Conservation (phyloP, 345 rosid species). For the Lepidium africanum region DNA sequence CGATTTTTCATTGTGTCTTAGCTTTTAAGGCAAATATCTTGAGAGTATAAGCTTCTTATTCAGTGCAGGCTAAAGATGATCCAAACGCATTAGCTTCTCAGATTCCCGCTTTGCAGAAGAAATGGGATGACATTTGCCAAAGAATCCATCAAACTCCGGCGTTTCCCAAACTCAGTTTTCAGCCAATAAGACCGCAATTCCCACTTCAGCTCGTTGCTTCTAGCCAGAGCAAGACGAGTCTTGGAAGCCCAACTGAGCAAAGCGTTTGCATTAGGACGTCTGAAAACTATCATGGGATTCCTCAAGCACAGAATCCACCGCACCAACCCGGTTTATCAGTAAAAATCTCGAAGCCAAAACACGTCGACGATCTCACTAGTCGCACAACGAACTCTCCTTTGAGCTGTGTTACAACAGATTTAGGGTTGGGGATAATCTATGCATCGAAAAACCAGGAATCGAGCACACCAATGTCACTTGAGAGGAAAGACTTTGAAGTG, state of each 20-base stretch:
- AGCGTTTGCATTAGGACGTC: neutral
- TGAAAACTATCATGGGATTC: neutral
- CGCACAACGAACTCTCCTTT: conserved; percentile 21
- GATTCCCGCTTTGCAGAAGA: conserved; percentile 37
- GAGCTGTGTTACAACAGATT: conserved; percentile 48
- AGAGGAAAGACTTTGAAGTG: conserved; percentile 20
- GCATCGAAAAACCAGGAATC: conserved; percentile 33
- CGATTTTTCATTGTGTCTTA: neutral
- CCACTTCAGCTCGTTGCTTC: conserved; percentile 26
- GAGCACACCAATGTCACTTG: conserved; percentile 19
- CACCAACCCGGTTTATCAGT: conserved; percentile 20
- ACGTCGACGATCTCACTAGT: conserved; percentile 14
- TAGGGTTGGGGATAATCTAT: conserved; percentile 47
- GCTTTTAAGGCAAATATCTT: conserved; percentile 14
- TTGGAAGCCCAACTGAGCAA: neutral
- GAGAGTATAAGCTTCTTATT: conserved; percentile 33
- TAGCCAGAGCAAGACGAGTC: neutral
- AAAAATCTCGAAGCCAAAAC: conserved; percentile 21
- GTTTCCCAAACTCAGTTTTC: conserved; percentile 28
- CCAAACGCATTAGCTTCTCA: conserved; percentile 29
- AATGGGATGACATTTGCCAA: conserved; percentile 54
- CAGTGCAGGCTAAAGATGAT: conserved; percentile 58
- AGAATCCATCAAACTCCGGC: conserved; percentile 42
- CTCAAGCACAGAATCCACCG: neutral
- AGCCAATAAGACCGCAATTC: conserved; percentile 26